Evolutionary conservation across 176 grass and related monocot genomes (phyloP).

Genomic region (Saccharum spontaneum): DNA sequence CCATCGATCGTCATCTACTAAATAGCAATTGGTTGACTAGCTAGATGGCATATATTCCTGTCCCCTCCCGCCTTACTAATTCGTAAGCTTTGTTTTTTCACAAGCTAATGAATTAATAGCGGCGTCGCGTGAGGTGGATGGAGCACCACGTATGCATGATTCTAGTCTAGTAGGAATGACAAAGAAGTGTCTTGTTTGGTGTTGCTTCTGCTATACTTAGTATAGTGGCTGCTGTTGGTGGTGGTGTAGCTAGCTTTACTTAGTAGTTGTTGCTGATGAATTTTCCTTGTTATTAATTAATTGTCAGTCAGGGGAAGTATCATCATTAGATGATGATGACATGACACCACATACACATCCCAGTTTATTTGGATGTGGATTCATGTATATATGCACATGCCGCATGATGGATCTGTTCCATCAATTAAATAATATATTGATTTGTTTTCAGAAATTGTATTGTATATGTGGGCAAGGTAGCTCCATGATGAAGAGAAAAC

Average conservation of each 20-base stretch:
- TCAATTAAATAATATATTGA: constrained; percentile 11
- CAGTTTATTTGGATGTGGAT: constrained; percentile 35
- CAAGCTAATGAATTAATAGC: constrained; percentile 22
- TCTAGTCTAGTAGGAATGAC: neutral
- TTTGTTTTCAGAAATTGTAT: neutral
- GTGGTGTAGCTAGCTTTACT: constrained; percentile 9
- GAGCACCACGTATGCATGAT: constrained; percentile 12
- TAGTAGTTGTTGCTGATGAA: constrained; percentile 9
- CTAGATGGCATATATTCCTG: constrained; percentile 16
- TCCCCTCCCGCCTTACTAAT: neutral
- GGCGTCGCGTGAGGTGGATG: constrained; percentile 31
- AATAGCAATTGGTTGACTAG: neutral
- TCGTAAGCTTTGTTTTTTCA: constrained; percentile 48
- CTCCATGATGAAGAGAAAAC: neutral
- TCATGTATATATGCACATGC: neutral
- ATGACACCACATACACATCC: constrained; percentile 9
- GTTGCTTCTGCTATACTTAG: neutral
- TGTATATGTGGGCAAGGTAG: neutral
- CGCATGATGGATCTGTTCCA: constrained; percentile 5
- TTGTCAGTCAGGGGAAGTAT: constrained; percentile 9
- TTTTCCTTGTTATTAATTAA: constrained; percentile 31
- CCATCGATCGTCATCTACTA: neutral
- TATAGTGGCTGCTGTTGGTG: neutral
- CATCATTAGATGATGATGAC: constrained; percentile 27
- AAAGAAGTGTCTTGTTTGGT: constrained; percentile 1